phyloP scores from a whole-genome alignment of 345 rosid genomes.

The Acer saccharum region DNA sequence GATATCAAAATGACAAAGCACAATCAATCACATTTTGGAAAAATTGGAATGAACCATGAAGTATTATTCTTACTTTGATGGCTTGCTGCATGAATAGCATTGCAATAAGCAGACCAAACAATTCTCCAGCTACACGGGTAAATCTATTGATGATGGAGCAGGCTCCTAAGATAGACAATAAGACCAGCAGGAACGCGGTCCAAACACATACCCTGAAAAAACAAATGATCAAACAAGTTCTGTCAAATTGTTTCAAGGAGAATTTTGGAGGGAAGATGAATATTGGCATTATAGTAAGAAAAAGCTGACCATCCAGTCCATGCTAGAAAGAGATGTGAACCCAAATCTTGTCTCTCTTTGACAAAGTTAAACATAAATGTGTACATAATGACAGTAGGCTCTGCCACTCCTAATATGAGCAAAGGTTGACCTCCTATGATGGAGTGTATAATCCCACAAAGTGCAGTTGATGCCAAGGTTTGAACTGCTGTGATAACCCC shows the following conservation, averaged over 20 bases:
- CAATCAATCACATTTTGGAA: neutral
- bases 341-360: constrained; percentile 81
- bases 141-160: constrained; percentile 96
- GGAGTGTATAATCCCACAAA: constrained; percentile 92
- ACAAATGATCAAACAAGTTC: constrained; percentile 12
- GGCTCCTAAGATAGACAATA: constrained; percentile 84
- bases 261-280: neutral
- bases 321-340: constrained; percentile 77
- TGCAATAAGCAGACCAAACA: constrained; percentile 96
- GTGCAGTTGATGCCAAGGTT: constrained; percentile 87
- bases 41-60: neutral
- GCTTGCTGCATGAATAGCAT: constrained; percentile 99
- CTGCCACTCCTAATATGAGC: constrained; percentile 97
- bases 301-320: constrained; percentile 86
- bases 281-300: neutral
- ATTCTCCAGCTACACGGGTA: constrained; percentile 91
- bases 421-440: constrained; percentile 93
- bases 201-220: constrained; percentile 88
- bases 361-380: constrained; percentile 96
- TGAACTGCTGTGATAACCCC: constrained; percentile 97
- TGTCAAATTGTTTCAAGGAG: constrained; percentile 5
- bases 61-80: constrained; percentile 55
- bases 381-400: constrained; percentile 98
- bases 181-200: constrained; percentile 83
- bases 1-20: neutral